Conservation (phyloP, 202 grass and related monocot species). For the Bolboschoenoplectus hybrid region DNA sequence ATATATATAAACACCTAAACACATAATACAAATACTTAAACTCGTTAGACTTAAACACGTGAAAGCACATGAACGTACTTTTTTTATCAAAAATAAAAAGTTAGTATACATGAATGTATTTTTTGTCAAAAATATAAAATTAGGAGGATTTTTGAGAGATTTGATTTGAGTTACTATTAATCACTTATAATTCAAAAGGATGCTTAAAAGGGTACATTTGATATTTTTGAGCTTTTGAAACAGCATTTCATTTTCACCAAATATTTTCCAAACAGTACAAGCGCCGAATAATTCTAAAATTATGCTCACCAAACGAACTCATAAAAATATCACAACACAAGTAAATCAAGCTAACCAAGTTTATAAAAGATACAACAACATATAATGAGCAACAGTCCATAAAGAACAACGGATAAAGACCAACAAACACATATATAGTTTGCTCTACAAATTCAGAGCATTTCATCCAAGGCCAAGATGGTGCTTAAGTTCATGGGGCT, state of each 20-base stretch:
- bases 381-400: slow-evolving; percentile 14
- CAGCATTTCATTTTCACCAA: not conserved
- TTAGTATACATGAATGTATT: no score
- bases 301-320: not conserved
- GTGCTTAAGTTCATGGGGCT: slow-evolving; percentile 91
- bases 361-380: not conserved
- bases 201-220: not conserved
- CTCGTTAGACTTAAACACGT: no score
- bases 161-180: no score
- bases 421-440: slow-evolving; percentile 9
- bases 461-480: slow-evolving; percentile 63
- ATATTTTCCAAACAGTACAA: not conserved
- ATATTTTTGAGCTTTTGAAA: not conserved
- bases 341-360: not conserved
- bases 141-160: no score
- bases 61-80: no score
- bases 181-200: not conserved
- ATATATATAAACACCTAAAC: no score
- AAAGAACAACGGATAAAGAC: not conserved
- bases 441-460: slow-evolving; percentile 1
- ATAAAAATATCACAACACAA: slow-evolving; percentile 19
- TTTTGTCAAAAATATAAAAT: no score
- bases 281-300: not conserved
- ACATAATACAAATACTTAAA: no score
- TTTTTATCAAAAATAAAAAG: no score